phyloP scores from a whole-genome alignment of 345 rosid genomes.

The Alliaria petiolata region DNA sequence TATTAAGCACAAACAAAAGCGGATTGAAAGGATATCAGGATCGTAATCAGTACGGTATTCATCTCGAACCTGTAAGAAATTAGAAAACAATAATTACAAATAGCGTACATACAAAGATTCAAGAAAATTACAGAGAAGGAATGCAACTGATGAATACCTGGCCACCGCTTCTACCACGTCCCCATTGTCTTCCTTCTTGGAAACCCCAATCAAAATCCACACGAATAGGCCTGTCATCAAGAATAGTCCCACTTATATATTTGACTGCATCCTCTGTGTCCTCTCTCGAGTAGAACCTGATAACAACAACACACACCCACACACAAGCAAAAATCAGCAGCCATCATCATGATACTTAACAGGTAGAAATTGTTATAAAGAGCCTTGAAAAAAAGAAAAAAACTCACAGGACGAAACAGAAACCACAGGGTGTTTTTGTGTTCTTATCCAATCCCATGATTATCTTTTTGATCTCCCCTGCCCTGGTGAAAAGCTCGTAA shows the following conservation, averaged over 20 bases:
- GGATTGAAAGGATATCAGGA: conserved; percentile 92
- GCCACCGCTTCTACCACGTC: conserved; percentile 98
- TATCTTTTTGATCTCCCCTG: conserved; percentile 94
- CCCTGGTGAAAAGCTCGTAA: conserved; percentile 90
- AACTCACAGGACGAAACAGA: conserved; percentile 82
- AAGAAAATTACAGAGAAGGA: background rate
- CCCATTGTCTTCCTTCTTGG: conserved; percentile 98
- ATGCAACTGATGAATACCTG: conserved; percentile 45
- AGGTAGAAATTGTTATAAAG: background rate
- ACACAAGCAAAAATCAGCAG: background rate
- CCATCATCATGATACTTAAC: background rate
- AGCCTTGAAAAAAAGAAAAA: background rate
- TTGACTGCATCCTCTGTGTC: conserved; percentile 96
- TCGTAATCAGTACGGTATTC: conserved; percentile 98
- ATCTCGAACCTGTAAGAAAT: conserved; percentile 78
- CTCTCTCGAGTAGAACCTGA: conserved; percentile 91
- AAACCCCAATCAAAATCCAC: conserved; percentile 99
- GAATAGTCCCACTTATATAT: conserved; percentile 91
- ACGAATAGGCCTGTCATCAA: conserved; percentile 96
- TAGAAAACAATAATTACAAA: background rate
- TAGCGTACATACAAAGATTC: background rate
- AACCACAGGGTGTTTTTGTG: conserved; percentile 94
- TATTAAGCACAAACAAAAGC: background rate
- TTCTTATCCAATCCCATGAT: conserved; percentile 99
- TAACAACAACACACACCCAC: conserved; percentile 1